Base-by-base conservation (phyloP, 768 basidiomycete genomes). In the Lactifluus echinatus region DNA sequence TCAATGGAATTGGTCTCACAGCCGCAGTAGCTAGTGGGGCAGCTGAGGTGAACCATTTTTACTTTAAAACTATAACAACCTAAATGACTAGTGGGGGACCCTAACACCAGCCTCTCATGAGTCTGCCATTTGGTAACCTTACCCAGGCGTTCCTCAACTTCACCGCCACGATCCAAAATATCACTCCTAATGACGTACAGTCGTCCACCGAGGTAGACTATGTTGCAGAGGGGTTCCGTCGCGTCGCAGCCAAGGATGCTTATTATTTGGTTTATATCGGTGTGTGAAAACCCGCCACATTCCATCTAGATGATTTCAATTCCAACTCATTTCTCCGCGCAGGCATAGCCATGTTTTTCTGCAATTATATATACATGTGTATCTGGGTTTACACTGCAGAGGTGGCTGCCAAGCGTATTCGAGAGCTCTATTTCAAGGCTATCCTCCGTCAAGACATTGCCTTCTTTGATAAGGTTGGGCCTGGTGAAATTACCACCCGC, bases 401-500 rank as follows among this genome's bases (percentile, higher is more conserved):
- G n/a, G n/a, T n/a, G n/a, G n/a, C n/a, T n/a, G n/a, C n/a, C n/a
- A n/a, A n/a, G n/a, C n/a, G n/a, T n/a, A n/a, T n/a, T n/a, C n/a
- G n/a, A n/a, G n/a, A n/a, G n/a, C n/a, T n/a, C n/a, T n/a, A n/a
- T n/a, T n/a, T n/a, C n/a, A n/a, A n/a, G n/a, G n/a, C n/a, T n/a
- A n/a, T n/a, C n/a, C 75, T 98, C 2, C 83, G 91, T 29, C 94
- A 97, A 66, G 85, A 91, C 60, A 84, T 94, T 60, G 83, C 85
- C 12, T 97, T 80, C 72, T 96, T 96, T 66, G 94, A 98, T 69
- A 81, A 84, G 12, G 81, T 96, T 55, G 93, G 94, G 43, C 85
- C 93, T 6, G 94, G 94, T 58, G 94, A 97, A 67, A 84, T 98
- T 26, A n/a, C n/a, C n/a, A n/a, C n/a, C n/a, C n/a, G n/a, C n/a